Evolutionary conservation across 176 grass and related monocot genomes (phyloP), one percentile per base, ranked within the genome.

Genomic region (Triticum turgidum): DNA sequence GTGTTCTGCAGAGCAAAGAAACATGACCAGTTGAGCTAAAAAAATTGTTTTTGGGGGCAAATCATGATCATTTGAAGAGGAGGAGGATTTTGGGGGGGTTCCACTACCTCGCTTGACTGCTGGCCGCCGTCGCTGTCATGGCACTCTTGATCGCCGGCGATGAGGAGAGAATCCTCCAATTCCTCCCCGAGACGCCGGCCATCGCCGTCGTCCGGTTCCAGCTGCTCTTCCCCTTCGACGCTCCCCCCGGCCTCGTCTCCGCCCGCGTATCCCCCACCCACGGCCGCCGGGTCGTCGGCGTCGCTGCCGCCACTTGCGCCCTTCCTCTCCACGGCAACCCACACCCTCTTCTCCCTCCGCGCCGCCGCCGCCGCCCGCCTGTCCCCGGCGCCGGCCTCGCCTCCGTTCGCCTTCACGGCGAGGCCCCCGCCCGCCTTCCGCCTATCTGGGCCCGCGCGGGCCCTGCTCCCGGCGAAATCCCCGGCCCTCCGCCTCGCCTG

Each of bases 281-380:
- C 73, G 10, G 11, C 44, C 17, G 69, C 58, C 29, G 58, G 62
- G 15, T 85, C 84, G 5, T 88, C 79, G 17, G 17, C 54, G 7
- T 79, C 83, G 37, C 61, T 49, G 11, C 54, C 18, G 32, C 42
- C 42, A 1, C 20, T 24, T n/a, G 17, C 74, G 0, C 10, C 68
- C 64, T 87, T 82, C 81, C 61, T 91, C 80, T 61, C 41, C 22
- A 87, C 83, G 82, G 83, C 63, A 25, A 91, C 84, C 92, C 89
- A 87, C 49, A 89, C 66, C 65, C 44, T 84, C 29, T 70, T 89
- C 35, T 47, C 72, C 37, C 38, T 77, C 84, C 74, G 67, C 59
- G 8, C 72, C 33, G 3, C 6, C 20, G 45, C 45, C 45, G 12
- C 49, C 29, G 29, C 20, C 45, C 7, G 7, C 49, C 68, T 4